Evolutionary conservation across 2,329 filamentous ascomycete species (phyloP), one percentile per base, ranked within the genome.

Genomic region (Cladosporium austrohemisphaericum): DNA sequence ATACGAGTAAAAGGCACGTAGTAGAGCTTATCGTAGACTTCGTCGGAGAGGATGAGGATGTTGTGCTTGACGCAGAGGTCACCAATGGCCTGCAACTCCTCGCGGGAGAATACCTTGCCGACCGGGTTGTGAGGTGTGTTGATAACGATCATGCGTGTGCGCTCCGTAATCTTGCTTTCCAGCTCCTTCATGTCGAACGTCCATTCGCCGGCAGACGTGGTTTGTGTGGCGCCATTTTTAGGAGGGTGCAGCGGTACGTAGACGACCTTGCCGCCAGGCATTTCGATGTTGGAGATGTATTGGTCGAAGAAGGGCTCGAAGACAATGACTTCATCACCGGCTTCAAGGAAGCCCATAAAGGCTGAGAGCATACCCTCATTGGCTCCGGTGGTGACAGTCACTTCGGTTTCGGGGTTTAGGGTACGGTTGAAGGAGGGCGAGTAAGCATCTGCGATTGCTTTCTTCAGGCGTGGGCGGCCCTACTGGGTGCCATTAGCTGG

Each of bases 261-360:
- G 59, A 92, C 85, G 56, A 97, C 88, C 66, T 85, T 94, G 58
- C 93, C 93, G 44, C 93, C 93, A 1, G 93, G 84, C 91, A 98
- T 97, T 70, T 96, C 88, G 56, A 98, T 97, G 71, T 98, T 98
- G 75, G 85, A 90, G 58, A 98, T 95, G 68, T 97, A 95, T 83
- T 98, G 93, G 71, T 98, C 93, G 67, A 97, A 98, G 73, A 96
- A 98, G 9, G 93, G 93, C 73, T 98, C 93, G 67, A 98, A 96
- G 50, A 98, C 80, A 58, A 98, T 96, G 57, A 96, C 93, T 69
- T 98, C 93, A 65, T 98, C 93, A 10, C 89, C 93, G 1, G 81
- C 79, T 70, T 98, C 93, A 51, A 98, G 83, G 61, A 98, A 98
- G 2, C 81, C 93, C 93, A 98, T 97, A 65, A 98, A 97, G 0